Evolutionary conservation across 1,284 basidiomycete species (phyloP).

Genomic region (Filobasidium uniguttulatum): DNA sequence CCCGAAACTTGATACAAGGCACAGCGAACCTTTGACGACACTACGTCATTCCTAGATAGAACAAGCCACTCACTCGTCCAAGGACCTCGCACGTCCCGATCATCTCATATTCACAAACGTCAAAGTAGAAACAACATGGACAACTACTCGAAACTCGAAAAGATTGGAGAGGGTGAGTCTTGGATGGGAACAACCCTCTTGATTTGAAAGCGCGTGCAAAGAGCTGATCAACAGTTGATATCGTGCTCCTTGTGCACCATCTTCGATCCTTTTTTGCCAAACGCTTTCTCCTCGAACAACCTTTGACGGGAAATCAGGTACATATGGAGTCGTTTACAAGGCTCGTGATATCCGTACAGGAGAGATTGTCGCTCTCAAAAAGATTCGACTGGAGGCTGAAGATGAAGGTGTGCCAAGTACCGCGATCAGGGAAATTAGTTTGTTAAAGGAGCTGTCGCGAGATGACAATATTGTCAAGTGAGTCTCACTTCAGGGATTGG

Average conservation of each 20-base stretch:
- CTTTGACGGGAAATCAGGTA: constrained; percentile 68
- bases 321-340: constrained; percentile 97
- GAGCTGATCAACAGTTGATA: background rate
- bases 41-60: too few relatives aligned
- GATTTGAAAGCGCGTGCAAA: background rate
- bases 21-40: too few relatives aligned
- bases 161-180: constrained; percentile 49
- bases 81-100: too few relatives aligned
- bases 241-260: background rate
- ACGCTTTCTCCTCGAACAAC: background rate
- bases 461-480: constrained; percentile 82
- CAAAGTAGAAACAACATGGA: too few relatives aligned
- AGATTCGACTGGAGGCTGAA: constrained; percentile 94
- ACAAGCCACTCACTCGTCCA: too few relatives aligned
- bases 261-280: background rate
- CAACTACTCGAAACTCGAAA: constrained; percentile 58
- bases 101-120: too few relatives aligned
- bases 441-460: constrained; percentile 81
- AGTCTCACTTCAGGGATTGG: constrained; percentile 10
- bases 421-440: constrained; percentile 90
- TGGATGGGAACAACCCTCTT: too few relatives aligned
- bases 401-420: constrained; percentile 90
- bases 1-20: too few relatives aligned
- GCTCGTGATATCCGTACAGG: constrained; percentile 63
- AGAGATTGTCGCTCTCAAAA: constrained; percentile 84